Evolutionary conservation across 1,284 basidiomycete genomes (phyloP), one percentile per base, ranked within the genome.

Genomic region (Porodaedalea pini): DNA sequence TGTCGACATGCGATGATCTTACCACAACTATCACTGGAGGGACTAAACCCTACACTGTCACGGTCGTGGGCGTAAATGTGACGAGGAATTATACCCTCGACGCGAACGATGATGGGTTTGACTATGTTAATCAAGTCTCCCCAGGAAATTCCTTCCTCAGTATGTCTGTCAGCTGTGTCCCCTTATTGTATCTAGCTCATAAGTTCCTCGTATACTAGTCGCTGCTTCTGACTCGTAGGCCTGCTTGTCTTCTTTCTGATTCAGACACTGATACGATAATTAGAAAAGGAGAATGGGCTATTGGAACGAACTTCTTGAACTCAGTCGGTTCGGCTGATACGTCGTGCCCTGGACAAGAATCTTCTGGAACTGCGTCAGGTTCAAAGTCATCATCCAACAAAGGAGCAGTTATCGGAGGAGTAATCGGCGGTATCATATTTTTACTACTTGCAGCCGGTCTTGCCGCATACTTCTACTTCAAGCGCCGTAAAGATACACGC

Each of bases 231-330:
- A 59, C 43, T 31, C 53, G 58, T 55, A 34, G 27, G 57, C 39
- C 32, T 15, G 3, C 19, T 21, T 17, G 6, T 27, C 13, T 19
- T 19, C 21, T 27, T 25, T 40, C 21, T 8, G 3, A 1, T 41
- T 44, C 13, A 6, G 8, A 10, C 11, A 7, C n/a, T 19, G 13
- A 43, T 19, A 11, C 25, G 19, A 19, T 37, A 13, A 21, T 17
- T 31, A 55, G 58, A n/a, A 51, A 23, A 13, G 53, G 53, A 27
- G 47, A 55, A 44, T 59, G 58, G 53, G 58, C 52, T 8, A 49
- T 45, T 15, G 58, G 53, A 3, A 51, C 58, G 15, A 59, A 55
- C 37, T 10, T 51, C 23, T 2, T 59, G 11, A 54, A 19, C 23
- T 59, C 58, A 0, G 29, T 55, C 15, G 58, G 58, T 3, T 59